A percentile compares a stretch with the other conserved stretches of the same genome.
Conservation (phyloP, 331 rosid species). For the Cydonia oblonga region DNA sequence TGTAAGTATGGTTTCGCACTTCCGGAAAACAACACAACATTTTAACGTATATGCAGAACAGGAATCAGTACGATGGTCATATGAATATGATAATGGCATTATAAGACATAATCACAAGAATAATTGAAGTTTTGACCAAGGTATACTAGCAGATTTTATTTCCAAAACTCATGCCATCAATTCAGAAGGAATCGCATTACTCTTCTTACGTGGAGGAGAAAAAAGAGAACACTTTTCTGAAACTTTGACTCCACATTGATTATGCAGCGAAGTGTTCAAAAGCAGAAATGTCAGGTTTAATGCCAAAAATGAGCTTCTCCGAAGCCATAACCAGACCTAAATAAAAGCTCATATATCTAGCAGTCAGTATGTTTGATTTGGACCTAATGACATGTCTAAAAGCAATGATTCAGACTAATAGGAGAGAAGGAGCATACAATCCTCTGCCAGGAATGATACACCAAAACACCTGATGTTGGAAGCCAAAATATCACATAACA, state of each 20-base stretch:
- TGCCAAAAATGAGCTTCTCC: background rate
- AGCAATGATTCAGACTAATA: background rate
- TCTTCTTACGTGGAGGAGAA: background rate
- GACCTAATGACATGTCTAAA: background rate
- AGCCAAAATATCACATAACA: background rate
- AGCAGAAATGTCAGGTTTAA: background rate
- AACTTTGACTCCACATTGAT: background rate
- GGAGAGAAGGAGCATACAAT: constrained; percentile 6
- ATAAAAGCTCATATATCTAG: background rate
- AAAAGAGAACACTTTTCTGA: background rate
- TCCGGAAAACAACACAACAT: background rate
- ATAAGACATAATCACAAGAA: no score
- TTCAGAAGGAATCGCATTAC: background rate
- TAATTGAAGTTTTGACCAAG: no score
- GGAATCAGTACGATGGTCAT: background rate
- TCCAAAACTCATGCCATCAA: background rate
- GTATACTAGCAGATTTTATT: background rate
- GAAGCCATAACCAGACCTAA: background rate
- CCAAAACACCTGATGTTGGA: constrained; percentile 6
- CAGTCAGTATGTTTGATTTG: background rate
- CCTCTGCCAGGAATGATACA: background rate
- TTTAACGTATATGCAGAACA: background rate
- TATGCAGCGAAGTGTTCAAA: background rate
- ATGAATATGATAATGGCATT: no score
- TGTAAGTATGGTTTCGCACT: background rate